These are phyloP conservation scores for Austroboletus eburneus DNA, from an alignment of 768 basidiomycete genomes.

Conservation along the genomic window DNA sequence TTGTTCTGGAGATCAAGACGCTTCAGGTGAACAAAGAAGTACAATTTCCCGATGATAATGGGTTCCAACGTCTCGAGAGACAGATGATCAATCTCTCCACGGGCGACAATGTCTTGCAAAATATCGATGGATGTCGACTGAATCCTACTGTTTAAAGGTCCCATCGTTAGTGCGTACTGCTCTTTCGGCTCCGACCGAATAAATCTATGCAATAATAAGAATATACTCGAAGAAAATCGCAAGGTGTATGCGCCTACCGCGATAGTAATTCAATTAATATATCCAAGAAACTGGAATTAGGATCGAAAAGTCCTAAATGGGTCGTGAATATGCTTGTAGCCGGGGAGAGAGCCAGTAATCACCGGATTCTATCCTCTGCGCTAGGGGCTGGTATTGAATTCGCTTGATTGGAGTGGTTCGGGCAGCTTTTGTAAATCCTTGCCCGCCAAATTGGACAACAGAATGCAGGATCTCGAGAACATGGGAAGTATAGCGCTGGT, in stretches of 20 bases:
- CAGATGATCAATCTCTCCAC: constrained; percentile 69
- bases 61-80: constrained; percentile 64
- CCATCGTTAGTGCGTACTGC: constrained; percentile 47
- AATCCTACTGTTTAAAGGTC: constrained; percentile 54
- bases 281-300: constrained; percentile 72
- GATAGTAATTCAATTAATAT: constrained; percentile 68
- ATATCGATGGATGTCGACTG: constrained; percentile 79
- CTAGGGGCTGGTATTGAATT: constrained; percentile 58
- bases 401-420: constrained; percentile 59
- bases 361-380: constrained; percentile 61
- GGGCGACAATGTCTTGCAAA: constrained; percentile 74
- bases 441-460: constrained; percentile 83
- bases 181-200: constrained; percentile 73
- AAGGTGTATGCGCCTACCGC: constrained; percentile 56
- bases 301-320: constrained; percentile 34
- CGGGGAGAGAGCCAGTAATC: constrained; percentile 13
- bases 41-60: constrained; percentile 71
- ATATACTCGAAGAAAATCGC: background rate
- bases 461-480: constrained; percentile 74
- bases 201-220: constrained; percentile 43
- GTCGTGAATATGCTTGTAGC: constrained; percentile 5
- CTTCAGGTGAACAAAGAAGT: constrained; percentile 60
- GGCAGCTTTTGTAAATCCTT: constrained; percentile 77
- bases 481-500: constrained; percentile 69
- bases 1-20: constrained; percentile 90